Evolutionary conservation across 2,329 filamentous ascomycete species (phyloP), one percentile per base, ranked within the genome.

Genomic region (Diaporthe nobilis): DNA sequence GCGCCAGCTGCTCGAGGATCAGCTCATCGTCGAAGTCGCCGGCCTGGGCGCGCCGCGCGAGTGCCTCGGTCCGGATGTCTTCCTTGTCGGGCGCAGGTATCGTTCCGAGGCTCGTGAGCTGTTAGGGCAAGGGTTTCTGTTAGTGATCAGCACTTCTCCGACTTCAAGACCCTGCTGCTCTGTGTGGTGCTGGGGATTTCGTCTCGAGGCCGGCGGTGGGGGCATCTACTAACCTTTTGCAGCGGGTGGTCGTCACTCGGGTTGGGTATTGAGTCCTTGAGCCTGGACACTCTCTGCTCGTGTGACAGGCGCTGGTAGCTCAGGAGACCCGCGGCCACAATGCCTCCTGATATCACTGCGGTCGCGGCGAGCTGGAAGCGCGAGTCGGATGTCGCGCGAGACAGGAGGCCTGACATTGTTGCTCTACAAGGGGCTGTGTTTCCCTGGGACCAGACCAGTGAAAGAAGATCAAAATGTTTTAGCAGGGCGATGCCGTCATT

Each of bases 1-100:
- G 93, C 2, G 96, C 96, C 17, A 99, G 90, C 84, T 99, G 97
- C 85, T 99, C 97, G 63, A 98, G 90, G 75, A 98, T 96, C 58
- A 99, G 90, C 80, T 97, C 96, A 80, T 93, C 90, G 80, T 92
- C 91, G 79, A 91, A 93, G 81, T 93, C 90, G 71, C 91, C 92
- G 15, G 86, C 87, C 77, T 91, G 90, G 0, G 92, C 92, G 25
- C 91, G 88, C 47, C 86, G 86, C 2, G 91, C 92, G 20, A 93
- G 86, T 4, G 86, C 86, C 75, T 89, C 86, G 80, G 91, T 91
- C 39, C 90, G 88, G 31, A 87, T 84, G 81, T 93, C 92, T 82
- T 93, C 92, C 78, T 90, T 90, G 80, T 92, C 91, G 55, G 85
- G 81, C 20, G 84, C 81, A 34, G 83, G 82, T 31, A 84, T 81